Evolutionary conservation across 257 asterid genomes (phyloP).

Genomic region (Plantago ovata): DNA sequence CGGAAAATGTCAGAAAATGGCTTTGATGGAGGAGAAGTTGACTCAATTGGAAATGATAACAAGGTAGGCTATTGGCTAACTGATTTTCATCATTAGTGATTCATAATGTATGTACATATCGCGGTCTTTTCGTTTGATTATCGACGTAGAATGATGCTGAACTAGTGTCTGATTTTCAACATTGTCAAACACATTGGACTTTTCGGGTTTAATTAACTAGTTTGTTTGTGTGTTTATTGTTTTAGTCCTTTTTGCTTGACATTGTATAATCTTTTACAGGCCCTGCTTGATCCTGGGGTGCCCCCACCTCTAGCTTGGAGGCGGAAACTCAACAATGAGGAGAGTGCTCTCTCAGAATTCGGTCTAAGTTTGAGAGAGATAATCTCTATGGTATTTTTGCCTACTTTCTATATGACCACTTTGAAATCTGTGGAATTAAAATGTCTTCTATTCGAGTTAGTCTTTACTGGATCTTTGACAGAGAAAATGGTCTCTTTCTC

Average conservation of each 20-base stretch:
- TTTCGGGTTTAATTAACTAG: neutral
- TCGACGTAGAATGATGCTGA: too few species aligned
- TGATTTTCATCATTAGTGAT: neutral
- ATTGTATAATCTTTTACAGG: constrained; percentile 36
- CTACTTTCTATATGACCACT: neutral
- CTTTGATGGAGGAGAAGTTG: constrained; percentile 40
- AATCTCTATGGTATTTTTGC: constrained; percentile 57
- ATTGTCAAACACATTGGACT: neutral
- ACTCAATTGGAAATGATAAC: constrained; percentile 31
- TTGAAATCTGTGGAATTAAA: too few species aligned
- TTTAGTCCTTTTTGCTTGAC: constrained; percentile 7
- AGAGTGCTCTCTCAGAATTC: constrained; percentile 57
- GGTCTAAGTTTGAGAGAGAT: constrained; percentile 58
- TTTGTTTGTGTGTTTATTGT: neutral
- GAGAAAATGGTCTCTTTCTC: constrained; percentile 18
- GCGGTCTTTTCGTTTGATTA: neutral
- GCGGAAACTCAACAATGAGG: constrained; percentile 57
- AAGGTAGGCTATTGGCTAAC: constrained; percentile 30
- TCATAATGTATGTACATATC: neutral
- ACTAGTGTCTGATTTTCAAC: neutral
- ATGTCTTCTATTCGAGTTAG: neutral
- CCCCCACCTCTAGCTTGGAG: constrained; percentile 87
- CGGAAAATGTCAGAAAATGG: constrained; percentile 48
- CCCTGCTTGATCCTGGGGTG: constrained; percentile 49
- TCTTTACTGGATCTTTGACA: too few species aligned